phyloP scores from a whole-genome alignment of 371 early-diverging fungal species.

The Mortierella sp. region DNA sequence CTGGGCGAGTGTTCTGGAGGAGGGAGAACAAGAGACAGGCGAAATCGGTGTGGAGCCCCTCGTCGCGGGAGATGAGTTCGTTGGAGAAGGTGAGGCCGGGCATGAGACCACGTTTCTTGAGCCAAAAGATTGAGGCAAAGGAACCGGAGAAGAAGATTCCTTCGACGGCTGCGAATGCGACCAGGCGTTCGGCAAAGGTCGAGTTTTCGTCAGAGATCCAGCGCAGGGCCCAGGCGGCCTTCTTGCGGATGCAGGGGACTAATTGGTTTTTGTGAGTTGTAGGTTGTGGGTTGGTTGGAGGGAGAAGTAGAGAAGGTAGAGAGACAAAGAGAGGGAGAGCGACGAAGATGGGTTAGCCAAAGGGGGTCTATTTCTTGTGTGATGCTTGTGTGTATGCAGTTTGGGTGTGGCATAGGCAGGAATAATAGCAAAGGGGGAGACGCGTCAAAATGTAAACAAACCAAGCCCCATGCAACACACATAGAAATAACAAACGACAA shows the following conservation, averaged over 20 bases:
- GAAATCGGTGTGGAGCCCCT: slow-evolving; percentile 99
- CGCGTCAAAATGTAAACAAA: background rate
- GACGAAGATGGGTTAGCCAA: background rate
- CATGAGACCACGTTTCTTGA: slow-evolving; percentile 99
- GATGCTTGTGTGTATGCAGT: background rate
- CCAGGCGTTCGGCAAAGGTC: slow-evolving; percentile 96
- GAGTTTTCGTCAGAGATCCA: slow-evolving; percentile 93
- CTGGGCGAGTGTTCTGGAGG: slow-evolving; percentile 82
- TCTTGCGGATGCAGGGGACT: slow-evolving; percentile 97
- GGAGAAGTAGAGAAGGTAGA: background rate
- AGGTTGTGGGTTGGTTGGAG: background rate
- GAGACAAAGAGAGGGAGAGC: background rate
- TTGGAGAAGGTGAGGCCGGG: slow-evolving; percentile 99
- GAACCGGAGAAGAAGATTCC: slow-evolving; percentile 99
- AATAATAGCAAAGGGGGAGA: background rate
- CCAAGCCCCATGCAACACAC: background rate
- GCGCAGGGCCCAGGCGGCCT: slow-evolving; percentile 99
- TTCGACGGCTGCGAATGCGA: slow-evolving; percentile 99
- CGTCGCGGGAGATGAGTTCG: slow-evolving; percentile 99
- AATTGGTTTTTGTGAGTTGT: background rate
- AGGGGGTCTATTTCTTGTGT: background rate
- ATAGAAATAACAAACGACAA: background rate
- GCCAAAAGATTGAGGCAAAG: slow-evolving; percentile 99
- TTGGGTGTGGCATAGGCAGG: background rate
- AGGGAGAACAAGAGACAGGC: slow-evolving; percentile 98